phyloP scores from a whole-genome alignment of 345 rosid genomes.

The Cardamine chenopodiifolia region DNA sequence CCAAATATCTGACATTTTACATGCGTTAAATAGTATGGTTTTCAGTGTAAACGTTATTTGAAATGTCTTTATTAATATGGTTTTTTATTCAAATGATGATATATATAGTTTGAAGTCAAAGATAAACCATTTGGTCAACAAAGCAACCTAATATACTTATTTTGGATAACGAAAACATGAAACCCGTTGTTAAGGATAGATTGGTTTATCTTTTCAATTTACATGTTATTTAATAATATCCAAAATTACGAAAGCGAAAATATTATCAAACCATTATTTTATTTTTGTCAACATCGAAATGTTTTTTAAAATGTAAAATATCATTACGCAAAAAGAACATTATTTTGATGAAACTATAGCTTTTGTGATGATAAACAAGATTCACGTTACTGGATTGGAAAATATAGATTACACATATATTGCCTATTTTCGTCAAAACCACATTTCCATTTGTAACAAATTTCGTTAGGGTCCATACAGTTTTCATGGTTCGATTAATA shows the following conservation, averaged over 20 bases:
- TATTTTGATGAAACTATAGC: background rate
- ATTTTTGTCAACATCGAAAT: background rate
- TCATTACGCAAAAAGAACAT: background rate
- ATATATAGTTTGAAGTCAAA: conserved; percentile 26
- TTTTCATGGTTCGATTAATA: background rate
- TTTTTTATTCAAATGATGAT: conserved; percentile 18
- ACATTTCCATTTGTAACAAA: background rate
- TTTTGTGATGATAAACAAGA: background rate
- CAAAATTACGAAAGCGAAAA: background rate
- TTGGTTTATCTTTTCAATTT: background rate
- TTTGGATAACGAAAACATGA: conserved; percentile 16
- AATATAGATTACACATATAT: background rate
- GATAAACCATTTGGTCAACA: conserved; percentile 34
- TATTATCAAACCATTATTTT: background rate
- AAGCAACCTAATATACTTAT: conserved; percentile 31
- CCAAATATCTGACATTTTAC: background rate
- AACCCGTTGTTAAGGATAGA: conserved; percentile 1
- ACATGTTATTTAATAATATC: background rate
- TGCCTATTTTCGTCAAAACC: background rate
- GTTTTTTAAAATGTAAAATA: background rate
- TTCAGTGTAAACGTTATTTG: background rate
- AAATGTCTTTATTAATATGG: background rate
- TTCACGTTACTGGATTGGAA: background rate
- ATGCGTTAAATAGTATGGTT: background rate
- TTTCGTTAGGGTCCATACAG: background rate